Evolutionary conservation across 495 filamentous ascomycete genomes (phyloP).

Genomic region (Platismatia glauca): DNA sequence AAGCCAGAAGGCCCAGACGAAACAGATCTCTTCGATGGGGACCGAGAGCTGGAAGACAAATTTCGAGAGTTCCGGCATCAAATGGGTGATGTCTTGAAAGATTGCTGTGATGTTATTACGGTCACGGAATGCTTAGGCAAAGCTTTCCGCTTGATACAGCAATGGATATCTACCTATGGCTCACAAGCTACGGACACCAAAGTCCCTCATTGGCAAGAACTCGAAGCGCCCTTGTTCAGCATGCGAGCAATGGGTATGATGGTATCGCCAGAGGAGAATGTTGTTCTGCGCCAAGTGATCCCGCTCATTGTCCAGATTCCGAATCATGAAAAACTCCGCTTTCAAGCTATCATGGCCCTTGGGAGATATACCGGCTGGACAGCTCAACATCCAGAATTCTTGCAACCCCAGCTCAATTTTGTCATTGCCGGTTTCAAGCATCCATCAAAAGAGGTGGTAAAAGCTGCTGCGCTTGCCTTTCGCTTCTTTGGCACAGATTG

Average conservation of each 20-base stretch:
- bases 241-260: conserved; percentile 96
- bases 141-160: conserved; percentile 70
- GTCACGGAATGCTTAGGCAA: conserved; percentile 83
- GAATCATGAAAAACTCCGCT: conserved; percentile 89
- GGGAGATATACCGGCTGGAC: conserved; percentile 98
- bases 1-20: conserved; percentile 62
- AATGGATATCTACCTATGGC: conserved; percentile 78
- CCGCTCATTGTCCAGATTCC: conserved; percentile 89
- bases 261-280: conserved; percentile 80
- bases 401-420: conserved; percentile 86
- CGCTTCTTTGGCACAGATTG: conserved; percentile 97
- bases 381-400: conserved; percentile 79
- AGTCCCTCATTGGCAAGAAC: conserved; percentile 92
- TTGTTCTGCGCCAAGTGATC: conserved; percentile 81
- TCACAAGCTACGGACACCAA: conserved; percentile 57
- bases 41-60: conserved; percentile 92
- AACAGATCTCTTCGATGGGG: conserved; percentile 84
- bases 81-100: conserved; percentile 98
- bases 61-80: conserved; percentile 93
- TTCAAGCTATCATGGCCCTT: conserved; percentile 93
- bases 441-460: conserved; percentile 73
- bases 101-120: conserved; percentile 92
- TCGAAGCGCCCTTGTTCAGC: conserved; percentile 91
- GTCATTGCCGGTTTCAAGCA: conserved; percentile 87
- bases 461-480: conserved; percentile 86